These are phyloP conservation scores for Sporothrix globosa DNA, from an alignment of 2,329 filamentous ascomycete species.

Conservation along the genomic window DNA sequence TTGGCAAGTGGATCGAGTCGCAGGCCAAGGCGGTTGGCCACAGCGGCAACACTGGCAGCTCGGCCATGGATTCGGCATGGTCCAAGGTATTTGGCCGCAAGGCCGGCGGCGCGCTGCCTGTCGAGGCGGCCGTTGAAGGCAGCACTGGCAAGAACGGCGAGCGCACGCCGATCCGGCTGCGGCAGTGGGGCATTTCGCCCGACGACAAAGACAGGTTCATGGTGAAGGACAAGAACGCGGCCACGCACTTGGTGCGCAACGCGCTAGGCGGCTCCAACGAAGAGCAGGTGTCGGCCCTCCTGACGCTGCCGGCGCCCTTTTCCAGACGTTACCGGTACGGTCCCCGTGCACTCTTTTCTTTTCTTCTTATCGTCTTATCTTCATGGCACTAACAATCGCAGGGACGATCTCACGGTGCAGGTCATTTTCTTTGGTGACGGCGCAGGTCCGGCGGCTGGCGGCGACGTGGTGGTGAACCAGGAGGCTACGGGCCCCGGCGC, in stretches of 20 bases:
- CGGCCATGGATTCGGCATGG: conserved; percentile 63
- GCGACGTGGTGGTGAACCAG: conserved; percentile 79
- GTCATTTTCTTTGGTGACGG: conserved; percentile 97
- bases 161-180: conserved; percentile 81
- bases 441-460: conserved; percentile 48
- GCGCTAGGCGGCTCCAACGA: conserved; percentile 90
- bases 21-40: conserved; percentile 41
- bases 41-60: conserved; percentile 29
- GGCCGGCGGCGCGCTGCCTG: conserved; percentile 59
- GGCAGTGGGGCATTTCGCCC: conserved; percentile 84
- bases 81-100: conserved; percentile 58
- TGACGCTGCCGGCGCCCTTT: conserved; percentile 90
- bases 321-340: conserved; percentile 84
- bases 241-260: conserved; percentile 93
- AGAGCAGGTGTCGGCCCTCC: conserved; percentile 88
- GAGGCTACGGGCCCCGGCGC: conserved; percentile 72
- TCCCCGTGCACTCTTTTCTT: background rate
- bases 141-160: conserved; percentile 65
- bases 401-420: conserved; percentile 94
- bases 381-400: conserved; percentile 44
- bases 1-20: conserved; percentile 93
- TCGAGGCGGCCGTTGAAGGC: conserved; percentile 62
- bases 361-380: background rate
- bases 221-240: conserved; percentile 92
- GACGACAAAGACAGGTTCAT: conserved; percentile 81